Evolutionary conservation across 495 filamentous ascomycete species (phyloP).

Genomic region (Neurospora sp.): DNA sequence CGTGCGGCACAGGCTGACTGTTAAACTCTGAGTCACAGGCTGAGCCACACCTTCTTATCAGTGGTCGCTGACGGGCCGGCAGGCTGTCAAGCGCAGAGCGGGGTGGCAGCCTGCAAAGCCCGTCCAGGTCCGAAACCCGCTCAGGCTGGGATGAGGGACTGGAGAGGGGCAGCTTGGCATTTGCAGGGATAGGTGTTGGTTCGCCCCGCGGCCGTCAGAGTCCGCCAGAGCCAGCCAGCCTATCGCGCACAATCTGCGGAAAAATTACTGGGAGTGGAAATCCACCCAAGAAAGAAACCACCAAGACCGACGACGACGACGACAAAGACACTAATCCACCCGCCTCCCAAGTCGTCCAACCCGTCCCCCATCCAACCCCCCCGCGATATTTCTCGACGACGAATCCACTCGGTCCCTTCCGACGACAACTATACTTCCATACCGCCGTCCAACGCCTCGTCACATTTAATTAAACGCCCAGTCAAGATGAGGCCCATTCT

Average conservation of each 20-base stretch:
- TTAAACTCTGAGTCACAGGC: background rate
- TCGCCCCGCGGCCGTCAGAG: background rate
- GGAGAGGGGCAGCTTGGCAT: background rate
- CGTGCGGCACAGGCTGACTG: background rate
- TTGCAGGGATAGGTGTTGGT: background rate
- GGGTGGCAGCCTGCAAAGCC: background rate
- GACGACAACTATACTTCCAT: background rate
- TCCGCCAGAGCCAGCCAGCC: conserved; percentile 3
- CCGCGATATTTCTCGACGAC: conserved; percentile 4
- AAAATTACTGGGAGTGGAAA: conserved; percentile 20
- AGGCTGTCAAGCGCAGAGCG: background rate
- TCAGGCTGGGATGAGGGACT: background rate
- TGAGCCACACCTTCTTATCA: background rate
- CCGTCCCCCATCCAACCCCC: background rate
- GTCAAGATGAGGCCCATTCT: conserved; percentile 86
- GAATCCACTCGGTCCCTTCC: conserved; percentile 1
- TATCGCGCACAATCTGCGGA: conserved; percentile 29
- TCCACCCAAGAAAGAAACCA: conserved; percentile 9
- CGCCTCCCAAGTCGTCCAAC: background rate
- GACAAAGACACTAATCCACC: background rate
- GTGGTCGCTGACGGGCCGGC: background rate
- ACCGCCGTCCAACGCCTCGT: background rate
- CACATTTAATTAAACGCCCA: background rate
- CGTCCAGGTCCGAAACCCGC: background rate
- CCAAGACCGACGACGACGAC: conserved; percentile 2